Conservation (phyloP, 1,284 basidiomycete genomes). For the Ganoderma lucidum region DNA sequence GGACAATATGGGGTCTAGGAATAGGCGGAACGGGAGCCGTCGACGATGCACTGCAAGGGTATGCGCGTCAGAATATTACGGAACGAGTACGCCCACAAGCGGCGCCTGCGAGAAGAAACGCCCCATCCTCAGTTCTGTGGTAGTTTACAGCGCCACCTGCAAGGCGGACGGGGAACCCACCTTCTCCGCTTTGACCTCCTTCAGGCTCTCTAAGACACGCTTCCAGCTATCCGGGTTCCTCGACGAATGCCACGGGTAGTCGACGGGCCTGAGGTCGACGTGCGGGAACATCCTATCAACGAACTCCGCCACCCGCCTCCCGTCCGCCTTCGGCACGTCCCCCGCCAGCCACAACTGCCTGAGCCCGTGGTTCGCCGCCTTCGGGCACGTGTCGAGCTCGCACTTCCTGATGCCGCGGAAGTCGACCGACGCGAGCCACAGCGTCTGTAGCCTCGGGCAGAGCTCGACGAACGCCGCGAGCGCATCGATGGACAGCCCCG, state of each 20-base stretch:
- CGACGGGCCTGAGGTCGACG: constrained; percentile 17
- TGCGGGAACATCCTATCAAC: constrained; percentile 24
- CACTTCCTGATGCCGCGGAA: constrained; percentile 8
- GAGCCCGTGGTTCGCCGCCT: constrained; percentile 12
- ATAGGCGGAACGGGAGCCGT: not conserved
- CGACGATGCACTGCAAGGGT: not conserved
- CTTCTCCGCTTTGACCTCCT: constrained; percentile 15
- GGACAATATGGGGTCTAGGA: not conserved
- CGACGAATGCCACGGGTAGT: constrained; percentile 22
- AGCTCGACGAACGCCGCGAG: constrained; percentile 19
- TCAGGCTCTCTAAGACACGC: constrained; percentile 11
- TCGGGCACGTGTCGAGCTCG: constrained; percentile 10
- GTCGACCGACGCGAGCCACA: constrained; percentile 26
- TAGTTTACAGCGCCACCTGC: not conserved
- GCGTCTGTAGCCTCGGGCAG: constrained; percentile 21
- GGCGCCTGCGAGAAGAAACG: not conserved
- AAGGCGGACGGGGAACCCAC: not conserved
- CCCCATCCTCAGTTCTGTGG: not conserved
- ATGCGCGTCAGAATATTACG: not conserved
- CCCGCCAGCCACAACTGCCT: constrained; percentile 20
- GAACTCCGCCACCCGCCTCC: constrained; percentile 11
- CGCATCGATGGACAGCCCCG: constrained; percentile 20
- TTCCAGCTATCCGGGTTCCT: constrained; percentile 14
- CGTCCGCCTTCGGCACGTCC: constrained; percentile 9
- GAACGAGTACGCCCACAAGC: not conserved